Evolutionary conservation across 106 monocot genomes (phyloP), one percentile per base, ranked within the genome.

Genomic region (Posidonia australis): DNA sequence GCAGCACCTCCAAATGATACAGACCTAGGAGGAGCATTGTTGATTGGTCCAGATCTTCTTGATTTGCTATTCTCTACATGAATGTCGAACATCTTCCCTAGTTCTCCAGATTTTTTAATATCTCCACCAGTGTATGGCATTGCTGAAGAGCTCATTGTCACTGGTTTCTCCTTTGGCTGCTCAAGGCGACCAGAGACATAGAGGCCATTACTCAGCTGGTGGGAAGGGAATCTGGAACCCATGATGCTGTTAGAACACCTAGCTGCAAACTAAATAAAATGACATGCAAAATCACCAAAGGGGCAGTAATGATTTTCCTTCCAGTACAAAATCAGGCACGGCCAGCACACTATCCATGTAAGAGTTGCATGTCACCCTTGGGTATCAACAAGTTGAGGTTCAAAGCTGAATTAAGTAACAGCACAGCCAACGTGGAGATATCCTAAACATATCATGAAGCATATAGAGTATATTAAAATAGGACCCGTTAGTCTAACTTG

Each of bases 101-200:
- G 62, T 62, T 75, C 75, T 59, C 75, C 75, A 62, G 75, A 75
- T 68, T 68, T 75, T 51, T 75, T 75, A 26, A 75, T 67, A 43
- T 75, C 75, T 26, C 75, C 75, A 24, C 75, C 75, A 13, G 75
- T 75, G 54, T 75, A 75, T 25, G 75, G 75, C 67, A 75, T 68
- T 24, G 68, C 54, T 13, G 31, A 54, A 21, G 75, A 75, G 51
- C 68, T 67, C 44, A 68, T 62, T 24, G 54, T 29, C 17, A 57
- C 14, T 42, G 75, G 68, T 22, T 75, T 75, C 44, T 75, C 75
- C 27, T 75, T 75, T 19, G 75, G 68, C 51, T 67, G 67, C 62
- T 75, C 75, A 13, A 62, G 75, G 14, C 68, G 59, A 5, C 75
- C 75, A 14, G 75, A 75, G 16, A 75, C 75, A 54, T 68, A 75